phyloP scores from a whole-genome alignment of 2,329 filamentous ascomycete species.

The Trichophyton verrucosum region DNA sequence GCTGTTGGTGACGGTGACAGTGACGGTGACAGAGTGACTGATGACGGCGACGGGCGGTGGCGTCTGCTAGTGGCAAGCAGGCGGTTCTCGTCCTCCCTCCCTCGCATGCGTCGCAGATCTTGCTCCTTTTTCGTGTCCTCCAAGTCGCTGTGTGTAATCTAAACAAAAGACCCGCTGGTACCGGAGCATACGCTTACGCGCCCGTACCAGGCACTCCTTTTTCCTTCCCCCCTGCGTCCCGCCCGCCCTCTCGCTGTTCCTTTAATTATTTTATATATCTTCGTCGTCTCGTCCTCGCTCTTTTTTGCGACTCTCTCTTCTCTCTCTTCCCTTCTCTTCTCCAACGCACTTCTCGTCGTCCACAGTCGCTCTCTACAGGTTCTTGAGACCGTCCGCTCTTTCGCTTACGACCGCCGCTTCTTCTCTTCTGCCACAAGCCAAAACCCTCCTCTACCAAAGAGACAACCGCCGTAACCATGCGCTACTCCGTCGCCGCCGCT shows the following conservation, averaged over 20 bases:
- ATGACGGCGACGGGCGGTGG: neutral
- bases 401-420: conserved; percentile 10
- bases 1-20: no score
- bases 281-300: conserved; percentile 2
- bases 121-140: neutral
- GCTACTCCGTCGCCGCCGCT: conserved; percentile 35
- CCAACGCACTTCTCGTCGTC: conserved; percentile 3
- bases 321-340: conserved; percentile 11
- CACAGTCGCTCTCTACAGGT: conserved; percentile 16
- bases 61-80: neutral
- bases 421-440: neutral
- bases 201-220: neutral
- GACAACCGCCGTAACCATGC: conserved; percentile 31
- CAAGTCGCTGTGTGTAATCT: neutral
- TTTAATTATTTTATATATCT: conserved; percentile 10
- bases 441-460: conserved; percentile 8
- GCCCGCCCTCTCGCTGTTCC: neutral
- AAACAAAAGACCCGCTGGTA: neutral
- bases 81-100: neutral
- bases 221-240: neutral
- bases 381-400: conserved; percentile 28
- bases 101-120: neutral
- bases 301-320: conserved; percentile 7
- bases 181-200: neutral
- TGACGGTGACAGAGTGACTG: no score